Percentiles rank a stretch among this genome's conserved stretches.
Conservation (phyloP, 495 filamentous ascomycete genomes). For the Talaromyces wortmannii region DNA sequence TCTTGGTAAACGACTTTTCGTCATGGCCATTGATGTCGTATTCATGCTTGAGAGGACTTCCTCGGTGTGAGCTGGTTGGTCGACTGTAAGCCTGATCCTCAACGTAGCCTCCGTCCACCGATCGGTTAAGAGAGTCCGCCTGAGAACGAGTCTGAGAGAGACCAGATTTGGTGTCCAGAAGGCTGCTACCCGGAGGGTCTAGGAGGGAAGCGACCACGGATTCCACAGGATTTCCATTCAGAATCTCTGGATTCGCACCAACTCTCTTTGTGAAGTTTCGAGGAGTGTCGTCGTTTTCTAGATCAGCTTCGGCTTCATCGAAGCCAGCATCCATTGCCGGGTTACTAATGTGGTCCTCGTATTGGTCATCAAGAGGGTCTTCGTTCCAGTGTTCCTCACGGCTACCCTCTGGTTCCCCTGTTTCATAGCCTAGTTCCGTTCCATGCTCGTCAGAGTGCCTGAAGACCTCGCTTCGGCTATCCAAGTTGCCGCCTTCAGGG, state of each 20-base stretch:
- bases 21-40: conserved; percentile 33
- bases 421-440: conserved; percentile 33
- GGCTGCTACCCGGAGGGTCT: conserved; percentile 51
- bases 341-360: conserved; percentile 22
- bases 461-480: conserved; percentile 37
- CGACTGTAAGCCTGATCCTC: conserved; percentile 7
- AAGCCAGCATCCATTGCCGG: conserved; percentile 39
- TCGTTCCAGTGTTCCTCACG: conserved; percentile 41
- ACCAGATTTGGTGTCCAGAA: conserved; percentile 33
- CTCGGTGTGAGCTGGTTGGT: conserved; percentile 15
- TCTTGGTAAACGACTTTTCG: conserved; percentile 36
- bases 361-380: conserved; percentile 45
- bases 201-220: conserved; percentile 84
- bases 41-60: conserved; percentile 39
- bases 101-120: conserved; percentile 13
- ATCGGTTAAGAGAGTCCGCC: conserved; percentile 20
- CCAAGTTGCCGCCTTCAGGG: conserved; percentile 43
- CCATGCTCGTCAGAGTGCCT: conserved; percentile 28
- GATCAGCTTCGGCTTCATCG: conserved; percentile 31
- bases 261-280: conserved; percentile 58
- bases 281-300: conserved; percentile 43
- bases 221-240: conserved; percentile 66
- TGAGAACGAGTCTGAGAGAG: conserved; percentile 28
- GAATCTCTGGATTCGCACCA: conserved; percentile 66
- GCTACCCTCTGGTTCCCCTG: conserved; percentile 1